phyloP scores from a whole-genome alignment of 1,284 basidiomycete species.

The Cystobasidium pallidum region DNA sequence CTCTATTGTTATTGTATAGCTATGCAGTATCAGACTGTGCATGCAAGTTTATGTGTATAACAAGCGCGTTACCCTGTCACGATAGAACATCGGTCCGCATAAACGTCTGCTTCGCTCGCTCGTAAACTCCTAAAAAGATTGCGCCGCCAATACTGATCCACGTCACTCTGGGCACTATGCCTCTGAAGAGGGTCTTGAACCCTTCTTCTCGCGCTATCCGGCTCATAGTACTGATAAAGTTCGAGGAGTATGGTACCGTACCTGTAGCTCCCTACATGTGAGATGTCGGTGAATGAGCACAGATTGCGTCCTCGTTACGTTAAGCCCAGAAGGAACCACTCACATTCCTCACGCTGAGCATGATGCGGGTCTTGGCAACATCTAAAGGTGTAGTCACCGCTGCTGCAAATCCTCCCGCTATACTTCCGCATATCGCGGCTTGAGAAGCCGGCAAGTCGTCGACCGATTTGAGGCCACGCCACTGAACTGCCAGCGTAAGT shows the following conservation, averaged over 20 bases:
- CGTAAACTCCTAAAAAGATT: slow-evolving; percentile 93
- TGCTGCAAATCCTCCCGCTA: slow-evolving; percentile 88
- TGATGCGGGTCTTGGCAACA: slow-evolving; percentile 95
- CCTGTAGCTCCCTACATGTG: slow-evolving; percentile 1
- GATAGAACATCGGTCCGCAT: slow-evolving; percentile 1
- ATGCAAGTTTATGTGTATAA: not conserved
- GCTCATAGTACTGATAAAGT: slow-evolving; percentile 56
- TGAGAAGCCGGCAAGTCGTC: slow-evolving; percentile 69
- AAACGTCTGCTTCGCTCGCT: slow-evolving; percentile 56
- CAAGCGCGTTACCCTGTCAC: no score
- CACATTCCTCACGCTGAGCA: slow-evolving; percentile 63
- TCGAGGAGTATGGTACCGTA: slow-evolving; percentile 47
- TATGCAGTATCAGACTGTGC: no score
- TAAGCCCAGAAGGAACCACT: not conserved
- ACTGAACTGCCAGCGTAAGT: slow-evolving; percentile 61
- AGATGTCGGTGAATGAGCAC: no score
- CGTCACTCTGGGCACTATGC: slow-evolving; percentile 84
- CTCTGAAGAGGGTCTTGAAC: slow-evolving; percentile 74
- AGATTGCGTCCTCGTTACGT: no score
- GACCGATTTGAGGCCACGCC: slow-evolving; percentile 49
- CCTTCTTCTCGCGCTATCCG: slow-evolving; percentile 77
- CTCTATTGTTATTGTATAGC: no score
- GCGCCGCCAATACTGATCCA: slow-evolving; percentile 97
- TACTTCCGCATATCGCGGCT: slow-evolving; percentile 86
- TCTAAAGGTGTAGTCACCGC: slow-evolving; percentile 92